Evolutionary conservation across 768 basidiomycete genomes (phyloP), one percentile per base, ranked within the genome.

Genomic region (Cystofilobasidium capitatum): DNA sequence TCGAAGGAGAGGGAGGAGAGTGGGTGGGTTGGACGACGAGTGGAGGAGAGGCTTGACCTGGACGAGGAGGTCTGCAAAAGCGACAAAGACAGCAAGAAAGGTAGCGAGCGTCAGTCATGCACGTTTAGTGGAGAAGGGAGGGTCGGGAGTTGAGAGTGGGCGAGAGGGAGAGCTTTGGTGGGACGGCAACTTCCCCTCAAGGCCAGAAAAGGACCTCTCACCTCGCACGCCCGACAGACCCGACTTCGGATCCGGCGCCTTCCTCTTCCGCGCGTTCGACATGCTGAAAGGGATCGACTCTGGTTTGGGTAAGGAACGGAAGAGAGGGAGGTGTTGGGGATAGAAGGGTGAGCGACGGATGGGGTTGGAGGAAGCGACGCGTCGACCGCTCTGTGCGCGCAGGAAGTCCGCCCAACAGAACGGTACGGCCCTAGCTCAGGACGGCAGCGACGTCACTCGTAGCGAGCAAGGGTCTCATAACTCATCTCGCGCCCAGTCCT

Each of bases 21-120:
- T 16, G 29, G 29, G 14, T 26, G 51, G 12, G 37, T 49, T 24
- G 36, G 44, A 12, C 47, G 66, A 10, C 14, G 39, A 22, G 14
- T 45, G 31, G 2, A 71, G 70, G 22, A 73, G 63, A 42, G 65
- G 24, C 8, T 65, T 42, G 31, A 69, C 64, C 39, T 59, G n/a
- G 6, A 70, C 58, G 31, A 59, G 65, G 8, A 29, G 35, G 1
- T 66, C 65, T 66, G 40, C 3, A 36, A 37, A 36, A 36, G n/a
- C n/a, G n/a, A n/a, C n/a, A n/a, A n/a, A n/a, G n/a, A n/a, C 8
- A 26, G 13, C 35, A 40, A 36, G 29, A 10, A 57, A 16, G 49
- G 33, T 4, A 33, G 51, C 8, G 47, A 42, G 10, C 40, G 40
- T 42, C 40, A n/a, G n/a, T 42, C 10, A 42, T 42, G 40, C 10